Percentiles rank a stretch among this genome's conserved stretches.
These are phyloP conservation scores for Agaricus blazei DNA, from an alignment of 768 basidiomycete genomes.

Conservation along the genomic window DNA sequence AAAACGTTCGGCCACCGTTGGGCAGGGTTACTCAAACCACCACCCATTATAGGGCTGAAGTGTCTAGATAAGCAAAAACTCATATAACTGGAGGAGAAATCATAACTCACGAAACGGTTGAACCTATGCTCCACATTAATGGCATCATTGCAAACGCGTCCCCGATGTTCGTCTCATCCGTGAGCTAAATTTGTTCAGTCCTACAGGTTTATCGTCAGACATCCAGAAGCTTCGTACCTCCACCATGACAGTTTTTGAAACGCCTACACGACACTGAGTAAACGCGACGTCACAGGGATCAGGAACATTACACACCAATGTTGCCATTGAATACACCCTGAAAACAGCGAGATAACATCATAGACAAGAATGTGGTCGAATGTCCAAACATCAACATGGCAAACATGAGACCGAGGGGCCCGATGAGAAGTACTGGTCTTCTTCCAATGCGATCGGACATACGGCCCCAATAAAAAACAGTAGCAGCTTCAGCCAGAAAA, in stretches of 20 bases:
- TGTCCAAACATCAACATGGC: conserved; percentile 38
- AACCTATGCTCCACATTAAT: conserved; percentile 29
- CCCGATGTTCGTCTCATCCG: conserved; percentile 29
- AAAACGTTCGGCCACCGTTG: conserved; percentile 55
- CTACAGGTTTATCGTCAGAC: too few relatives aligned
- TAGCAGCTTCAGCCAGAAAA: conserved; percentile 37
- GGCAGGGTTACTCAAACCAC: conserved; percentile 54
- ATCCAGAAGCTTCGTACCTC: conserved; percentile 25
- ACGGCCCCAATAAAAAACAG: conserved; percentile 41
- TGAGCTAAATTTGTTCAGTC: conserved; percentile 21
- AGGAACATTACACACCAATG: conserved; percentile 14
- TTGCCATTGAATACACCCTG: conserved; percentile 39
- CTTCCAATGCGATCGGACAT: conserved; percentile 39
- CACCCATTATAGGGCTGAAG: conserved; percentile 59
- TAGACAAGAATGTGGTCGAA: conserved; percentile 31
- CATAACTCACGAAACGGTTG: conserved; percentile 23
- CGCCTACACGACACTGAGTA: conserved; percentile 21
- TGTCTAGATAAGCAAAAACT: background rate
- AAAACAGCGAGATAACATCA: conserved; percentile 22
- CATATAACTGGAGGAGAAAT: background rate
- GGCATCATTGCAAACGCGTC: conserved; percentile 15
- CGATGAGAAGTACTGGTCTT: conserved; percentile 38
- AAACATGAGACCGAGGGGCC: conserved; percentile 34
- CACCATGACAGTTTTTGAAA: conserved; percentile 39
- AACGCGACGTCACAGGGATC: background rate